Percentiles rank a stretch among this genome's conserved stretches.
Evolutionary conservation across 2,329 filamentous ascomycete species (phyloP).

Genomic region (Verticillium isaacii): DNA sequence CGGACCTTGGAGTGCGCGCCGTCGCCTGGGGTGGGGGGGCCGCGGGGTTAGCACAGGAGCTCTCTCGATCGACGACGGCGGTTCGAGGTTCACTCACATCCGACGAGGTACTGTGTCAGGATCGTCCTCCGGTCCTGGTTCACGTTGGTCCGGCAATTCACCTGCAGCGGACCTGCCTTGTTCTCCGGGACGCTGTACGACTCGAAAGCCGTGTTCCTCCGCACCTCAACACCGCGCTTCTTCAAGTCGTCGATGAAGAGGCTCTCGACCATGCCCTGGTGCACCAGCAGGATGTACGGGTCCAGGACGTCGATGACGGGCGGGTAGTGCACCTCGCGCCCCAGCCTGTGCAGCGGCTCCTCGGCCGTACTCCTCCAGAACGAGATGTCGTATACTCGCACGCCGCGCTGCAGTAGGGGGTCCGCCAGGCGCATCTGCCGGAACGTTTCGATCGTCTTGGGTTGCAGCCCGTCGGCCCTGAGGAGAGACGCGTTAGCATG

Average conservation of each 20-base stretch:
- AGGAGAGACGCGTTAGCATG: slow-evolving; percentile 11
- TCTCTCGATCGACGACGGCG: not conserved
- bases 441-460: slow-evolving; percentile 74
- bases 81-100: slow-evolving; percentile 40
- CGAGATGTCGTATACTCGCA: slow-evolving; percentile 68
- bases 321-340: slow-evolving; percentile 66
- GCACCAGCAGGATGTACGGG: slow-evolving; percentile 54
- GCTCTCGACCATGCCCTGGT: slow-evolving; percentile 73
- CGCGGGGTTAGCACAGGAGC: no score
- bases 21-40: slow-evolving; percentile 40
- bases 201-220: slow-evolving; percentile 60
- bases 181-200: slow-evolving; percentile 45
- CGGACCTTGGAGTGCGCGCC: slow-evolving; percentile 69
- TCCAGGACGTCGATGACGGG: slow-evolving; percentile 52
- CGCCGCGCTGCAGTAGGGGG: slow-evolving; percentile 59
- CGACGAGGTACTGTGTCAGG: slow-evolving; percentile 60
- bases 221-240: slow-evolving; percentile 58
- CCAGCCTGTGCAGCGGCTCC: slow-evolving; percentile 52
- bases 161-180: slow-evolving; percentile 38
- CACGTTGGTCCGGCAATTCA: slow-evolving; percentile 47
- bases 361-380: slow-evolving; percentile 60
- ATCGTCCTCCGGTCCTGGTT: slow-evolving; percentile 46
- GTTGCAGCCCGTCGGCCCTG: slow-evolving; percentile 68
- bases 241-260: slow-evolving; percentile 65
- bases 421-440: slow-evolving; percentile 71